These are phyloP conservation scores for Xylaria nigripes DNA, from an alignment of 495 filamentous ascomycete species.

Conservation along the genomic window DNA sequence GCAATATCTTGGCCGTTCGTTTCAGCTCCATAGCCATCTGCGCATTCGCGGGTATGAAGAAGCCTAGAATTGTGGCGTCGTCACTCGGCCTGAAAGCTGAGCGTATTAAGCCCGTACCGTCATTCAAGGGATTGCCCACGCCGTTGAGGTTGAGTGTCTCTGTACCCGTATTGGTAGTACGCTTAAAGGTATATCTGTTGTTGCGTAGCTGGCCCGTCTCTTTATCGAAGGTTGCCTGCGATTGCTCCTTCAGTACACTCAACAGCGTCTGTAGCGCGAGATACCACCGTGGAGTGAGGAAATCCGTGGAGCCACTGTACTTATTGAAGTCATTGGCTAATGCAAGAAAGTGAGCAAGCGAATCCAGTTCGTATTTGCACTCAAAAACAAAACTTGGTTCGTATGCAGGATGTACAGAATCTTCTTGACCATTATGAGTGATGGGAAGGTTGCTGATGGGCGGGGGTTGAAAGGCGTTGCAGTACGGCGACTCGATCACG, in stretches of 20 bases:
- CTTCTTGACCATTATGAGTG: slow-evolving; percentile 66
- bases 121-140: slow-evolving; percentile 82
- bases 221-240: slow-evolving; percentile 66
- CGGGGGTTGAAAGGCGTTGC: slow-evolving; percentile 96
- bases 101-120: slow-evolving; percentile 74
- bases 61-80: slow-evolving; percentile 91
- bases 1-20: slow-evolving; percentile 62
- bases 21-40: slow-evolving; percentile 90
- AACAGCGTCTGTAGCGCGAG: slow-evolving; percentile 67
- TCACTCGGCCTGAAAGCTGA: slow-evolving; percentile 96
- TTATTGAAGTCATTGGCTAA: slow-evolving; percentile 80
- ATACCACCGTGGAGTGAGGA: slow-evolving; percentile 73
- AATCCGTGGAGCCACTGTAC: slow-evolving; percentile 66
- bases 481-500: slow-evolving; percentile 91
- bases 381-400: slow-evolving; percentile 83
- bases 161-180: slow-evolving; percentile 70
- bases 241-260: slow-evolving; percentile 66
- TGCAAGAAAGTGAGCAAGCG: slow-evolving; percentile 82
- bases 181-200: slow-evolving; percentile 82
- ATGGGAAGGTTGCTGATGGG: slow-evolving; percentile 64
- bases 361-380: slow-evolving; percentile 98
- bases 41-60: slow-evolving; percentile 93
- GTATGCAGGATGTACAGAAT: slow-evolving; percentile 78
- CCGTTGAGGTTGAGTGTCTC: slow-evolving; percentile 82
- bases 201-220: slow-evolving; percentile 51